Percentiles rank a stretch among this genome's conserved stretches.
These are phyloP conservation scores for Phytophthora litchii DNA, from an alignment of 352 stramenopile genomes.

Conservation along the genomic window DNA sequence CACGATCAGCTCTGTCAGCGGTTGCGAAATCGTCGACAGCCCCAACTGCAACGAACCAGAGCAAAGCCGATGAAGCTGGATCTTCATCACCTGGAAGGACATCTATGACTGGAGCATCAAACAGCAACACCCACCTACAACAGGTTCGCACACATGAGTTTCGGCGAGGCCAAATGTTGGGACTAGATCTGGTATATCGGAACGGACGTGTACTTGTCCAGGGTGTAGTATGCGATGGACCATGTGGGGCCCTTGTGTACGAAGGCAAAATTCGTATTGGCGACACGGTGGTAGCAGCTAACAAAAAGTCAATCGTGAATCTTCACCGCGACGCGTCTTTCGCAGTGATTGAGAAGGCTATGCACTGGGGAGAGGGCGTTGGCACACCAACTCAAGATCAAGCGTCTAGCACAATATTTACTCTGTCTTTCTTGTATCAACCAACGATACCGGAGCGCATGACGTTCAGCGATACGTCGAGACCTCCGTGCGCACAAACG, in stretches of 20 bases:
- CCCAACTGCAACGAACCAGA: conserved; percentile 14
- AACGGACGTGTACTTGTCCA: conserved; percentile 80
- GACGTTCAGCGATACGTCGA: conserved; percentile 30
- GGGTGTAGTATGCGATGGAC: conserved; percentile 69
- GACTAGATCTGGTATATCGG: conserved; percentile 83
- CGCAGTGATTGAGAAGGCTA: conserved; percentile 72
- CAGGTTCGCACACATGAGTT: conserved; percentile 76
- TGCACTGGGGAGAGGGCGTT: conserved; percentile 36
- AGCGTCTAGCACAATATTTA: conserved; percentile 41
- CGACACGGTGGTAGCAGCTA: conserved; percentile 80
- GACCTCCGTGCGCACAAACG: conserved; percentile 33
- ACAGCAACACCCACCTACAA: conserved; percentile 41
- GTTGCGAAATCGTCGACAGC: conserved; percentile 51
- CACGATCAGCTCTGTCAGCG: conserved; percentile 71
- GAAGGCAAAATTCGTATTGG: conserved; percentile 77
- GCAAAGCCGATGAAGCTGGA: conserved; percentile 19
- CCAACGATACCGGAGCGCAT: conserved; percentile 39
- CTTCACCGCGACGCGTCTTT: conserved; percentile 82
- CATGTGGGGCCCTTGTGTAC: conserved; percentile 62
- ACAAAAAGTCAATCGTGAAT: conserved; percentile 83
- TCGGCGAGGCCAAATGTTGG: conserved; percentile 54
- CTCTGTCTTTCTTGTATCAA: conserved; percentile 77
- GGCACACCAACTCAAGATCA: conserved; percentile 20
- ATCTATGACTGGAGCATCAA: conserved; percentile 10
- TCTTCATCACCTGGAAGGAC: conserved; percentile 2